A percentile compares a stretch with the other conserved stretches of the same genome.
These are phyloP conservation scores for Amorphotheca resinae DNA, from an alignment of 495 filamentous ascomycete genomes.

Conservation along the genomic window DNA sequence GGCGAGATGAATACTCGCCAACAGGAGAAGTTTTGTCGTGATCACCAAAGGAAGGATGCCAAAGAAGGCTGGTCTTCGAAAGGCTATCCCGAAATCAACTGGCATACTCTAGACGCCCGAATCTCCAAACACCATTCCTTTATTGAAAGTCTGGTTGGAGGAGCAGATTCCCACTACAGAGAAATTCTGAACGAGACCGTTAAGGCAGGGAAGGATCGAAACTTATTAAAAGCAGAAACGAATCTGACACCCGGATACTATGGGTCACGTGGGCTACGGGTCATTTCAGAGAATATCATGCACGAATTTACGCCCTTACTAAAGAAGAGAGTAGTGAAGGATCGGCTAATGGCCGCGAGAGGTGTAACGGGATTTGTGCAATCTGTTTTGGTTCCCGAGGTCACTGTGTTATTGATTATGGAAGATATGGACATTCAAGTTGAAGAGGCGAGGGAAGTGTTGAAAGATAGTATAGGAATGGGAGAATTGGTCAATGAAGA, in stretches of 20 bases:
- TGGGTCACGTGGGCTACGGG: conserved; percentile 60
- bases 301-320: conserved; percentile 46
- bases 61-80: conserved; percentile 44
- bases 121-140: conserved; percentile 41
- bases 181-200: conserved; percentile 45
- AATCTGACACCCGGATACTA: conserved; percentile 68
- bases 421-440: conserved; percentile 69
- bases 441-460: conserved; percentile 50
- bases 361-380: conserved; percentile 71
- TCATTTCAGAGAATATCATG: conserved; percentile 53
- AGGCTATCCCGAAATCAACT: conserved; percentile 71
- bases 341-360: conserved; percentile 54
- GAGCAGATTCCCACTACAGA: conserved; percentile 48
- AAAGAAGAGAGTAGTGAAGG: conserved; percentile 48
- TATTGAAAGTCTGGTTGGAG: conserved; percentile 47
- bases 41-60: conserved; percentile 51
- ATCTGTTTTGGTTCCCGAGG: conserved; percentile 74
- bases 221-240: conserved; percentile 33
- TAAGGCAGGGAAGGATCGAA: conserved; percentile 47
- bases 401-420: conserved; percentile 63
- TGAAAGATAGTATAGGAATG: conserved; percentile 63
- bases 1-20: conserved; percentile 45
- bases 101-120: conserved; percentile 53
- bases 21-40: conserved; percentile 57
- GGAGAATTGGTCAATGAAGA: conserved; percentile 67